A percentile compares a stretch with the other conserved stretches of the same genome.
phyloP scores from a whole-genome alignment of 192 early-diverging fungal species.

The Backusella liffmaniae region DNA sequence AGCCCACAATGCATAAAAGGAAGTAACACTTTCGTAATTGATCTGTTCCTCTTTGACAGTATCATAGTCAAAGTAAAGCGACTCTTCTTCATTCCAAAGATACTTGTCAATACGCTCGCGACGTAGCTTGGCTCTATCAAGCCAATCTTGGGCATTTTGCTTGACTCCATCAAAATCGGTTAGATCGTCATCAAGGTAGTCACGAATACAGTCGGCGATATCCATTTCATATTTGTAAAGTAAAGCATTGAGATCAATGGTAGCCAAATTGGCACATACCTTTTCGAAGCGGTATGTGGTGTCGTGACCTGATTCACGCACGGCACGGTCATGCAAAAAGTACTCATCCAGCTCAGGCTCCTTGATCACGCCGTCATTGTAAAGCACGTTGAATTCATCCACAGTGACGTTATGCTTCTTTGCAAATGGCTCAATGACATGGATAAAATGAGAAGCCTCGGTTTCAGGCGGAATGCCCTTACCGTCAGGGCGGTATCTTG shows the following conservation, averaged over 20 bases:
- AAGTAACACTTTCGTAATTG: conserved; percentile 86
- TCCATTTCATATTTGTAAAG: conserved; percentile 96
- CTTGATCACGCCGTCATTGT: conserved; percentile 61
- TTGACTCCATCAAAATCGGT: conserved; percentile 42
- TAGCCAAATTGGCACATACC: conserved; percentile 86
- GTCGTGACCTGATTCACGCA: conserved; percentile 95
- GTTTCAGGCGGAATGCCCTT: conserved; percentile 97
- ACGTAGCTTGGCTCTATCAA: conserved; percentile 59
- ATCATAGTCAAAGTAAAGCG: conserved; percentile 91
- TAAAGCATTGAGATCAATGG: conserved; percentile 89
- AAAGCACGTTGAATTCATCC: conserved; percentile 72
- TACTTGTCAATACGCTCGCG: conserved; percentile 72
- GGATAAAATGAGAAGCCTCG: conserved; percentile 85
- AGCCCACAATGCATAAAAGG: conserved; percentile 91
- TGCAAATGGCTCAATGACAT: conserved; percentile 83
- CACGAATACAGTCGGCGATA: conserved; percentile 70
- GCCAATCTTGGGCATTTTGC: conserved; percentile 58
- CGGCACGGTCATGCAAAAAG: conserved; percentile 96
- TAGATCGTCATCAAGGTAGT: conserved; percentile 56
- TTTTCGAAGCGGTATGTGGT: conserved; percentile 92
- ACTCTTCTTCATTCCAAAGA: conserved; percentile 79
- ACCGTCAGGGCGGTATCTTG: conserved; percentile 84
- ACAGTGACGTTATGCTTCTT: conserved; percentile 59
- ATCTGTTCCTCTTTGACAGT: conserved; percentile 59
- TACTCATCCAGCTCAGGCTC: conserved; percentile 90